Evolutionary conservation across 129 eudicot genomes (phyloP), one percentile per base, ranked within the genome.

Genomic region (Helichrysum umbraculigerum): DNA sequence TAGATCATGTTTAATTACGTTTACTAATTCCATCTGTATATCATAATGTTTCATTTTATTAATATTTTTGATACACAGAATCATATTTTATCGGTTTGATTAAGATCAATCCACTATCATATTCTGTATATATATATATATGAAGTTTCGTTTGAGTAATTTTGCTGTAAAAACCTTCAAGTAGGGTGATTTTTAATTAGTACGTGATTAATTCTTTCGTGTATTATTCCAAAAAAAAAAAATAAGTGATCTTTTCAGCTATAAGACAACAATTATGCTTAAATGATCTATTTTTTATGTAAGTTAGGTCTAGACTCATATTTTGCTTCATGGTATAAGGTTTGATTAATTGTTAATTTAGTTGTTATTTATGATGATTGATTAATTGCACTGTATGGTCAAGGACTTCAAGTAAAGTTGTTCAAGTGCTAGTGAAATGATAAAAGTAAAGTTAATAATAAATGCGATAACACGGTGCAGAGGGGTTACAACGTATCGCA

Each of bases 1-100:
- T 44, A 4, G 37, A 70, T 44, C 56, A 70, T 34, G n/a, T 59
- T 61, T 30, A 5, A 60, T 44, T 22, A 7, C 57, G 44, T 78
- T 62, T 59, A 44, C 14, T 16, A 16, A 63, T 47, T 65, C 47
- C 33, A 71, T 65, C 20, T 79, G 17, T 70, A 69, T 61, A 5
- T 29, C 35, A n/a, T 6, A 34, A 29, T 33, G 3, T 52, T 19
- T 44, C 37, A 34, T 44, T 50, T n/a, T 17, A 63, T 5, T 47
- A 11, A 3, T 3, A 17, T 47, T 17, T 5, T 47, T 47, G n/a
- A 17, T 47, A 12, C 3, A 47, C 54, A 12, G 54, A 12, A 12
- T 47, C 3, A 12, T 47, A 47, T 3, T 47, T 3, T 25, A 47
- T 47, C 8, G 47, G 47, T 41, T 9, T 41, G 9, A 10, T 41